Evolutionary conservation across 2,329 filamentous ascomycete genomes (phyloP).

Genomic region (Fusarium sp.): DNA sequence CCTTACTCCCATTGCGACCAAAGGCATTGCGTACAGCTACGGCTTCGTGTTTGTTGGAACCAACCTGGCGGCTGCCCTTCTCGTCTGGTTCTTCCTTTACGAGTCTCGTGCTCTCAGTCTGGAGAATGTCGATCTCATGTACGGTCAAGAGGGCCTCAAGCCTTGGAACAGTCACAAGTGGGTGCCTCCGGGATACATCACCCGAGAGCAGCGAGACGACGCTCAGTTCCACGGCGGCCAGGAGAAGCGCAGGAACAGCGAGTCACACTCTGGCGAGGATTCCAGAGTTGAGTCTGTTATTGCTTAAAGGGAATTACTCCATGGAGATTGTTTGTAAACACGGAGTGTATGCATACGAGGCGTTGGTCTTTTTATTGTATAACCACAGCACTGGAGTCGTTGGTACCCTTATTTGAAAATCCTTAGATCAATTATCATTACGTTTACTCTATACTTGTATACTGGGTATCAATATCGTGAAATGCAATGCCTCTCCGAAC

Average conservation of each 20-base stretch:
- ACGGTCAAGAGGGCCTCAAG: constrained; percentile 67
- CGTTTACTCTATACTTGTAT: not conserved
- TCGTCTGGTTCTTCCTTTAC: constrained; percentile 77
- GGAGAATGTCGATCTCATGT: constrained; percentile 80
- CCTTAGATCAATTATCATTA: constrained; percentile 26
- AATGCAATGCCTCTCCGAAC: not conserved
- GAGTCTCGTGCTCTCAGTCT: constrained; percentile 73
- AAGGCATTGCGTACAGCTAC: constrained; percentile 70
- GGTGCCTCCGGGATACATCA: constrained; percentile 60
- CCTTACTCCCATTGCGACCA: constrained; percentile 74
- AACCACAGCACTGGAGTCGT: constrained; percentile 10
- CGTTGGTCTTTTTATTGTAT: constrained; percentile 31
- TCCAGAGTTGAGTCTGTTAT: constrained; percentile 30
- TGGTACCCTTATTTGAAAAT: not conserved
- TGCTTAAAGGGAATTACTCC: constrained; percentile 21
- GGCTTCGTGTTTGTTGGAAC: constrained; percentile 75
- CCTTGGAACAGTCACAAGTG: constrained; percentile 70
- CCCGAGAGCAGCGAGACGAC: constrained; percentile 53
- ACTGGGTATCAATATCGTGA: constrained; percentile 5
- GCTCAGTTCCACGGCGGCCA: constrained; percentile 39
- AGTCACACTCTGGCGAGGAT: constrained; percentile 39
- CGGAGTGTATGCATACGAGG: constrained; percentile 24
- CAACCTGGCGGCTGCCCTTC: constrained; percentile 66
- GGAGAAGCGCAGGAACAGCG: constrained; percentile 41
- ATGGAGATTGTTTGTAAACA: not conserved